Percentiles rank a stretch among this genome's conserved stretches.
Evolutionary conservation across 805 yeast genomes (phyloP).

Genomic region (Teunomyces gatunensis): DNA sequence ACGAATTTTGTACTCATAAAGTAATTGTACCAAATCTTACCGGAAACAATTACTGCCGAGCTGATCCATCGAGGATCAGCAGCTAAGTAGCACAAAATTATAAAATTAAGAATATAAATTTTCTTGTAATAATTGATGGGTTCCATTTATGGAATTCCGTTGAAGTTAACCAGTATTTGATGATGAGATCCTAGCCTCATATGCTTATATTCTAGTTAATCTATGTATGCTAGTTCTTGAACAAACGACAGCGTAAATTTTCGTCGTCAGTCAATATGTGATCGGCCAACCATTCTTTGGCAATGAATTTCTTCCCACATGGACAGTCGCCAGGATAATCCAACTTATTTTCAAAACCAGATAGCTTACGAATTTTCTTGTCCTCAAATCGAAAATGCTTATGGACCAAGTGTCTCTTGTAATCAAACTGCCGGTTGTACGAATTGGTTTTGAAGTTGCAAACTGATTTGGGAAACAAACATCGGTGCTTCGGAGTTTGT

Average conservation of each 20-base stretch:
- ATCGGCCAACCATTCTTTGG: constrained; percentile 54
- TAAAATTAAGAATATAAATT: not conserved
- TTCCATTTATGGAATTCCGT: not conserved
- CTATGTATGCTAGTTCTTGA: constrained; percentile 7
- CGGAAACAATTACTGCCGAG: not conserved
- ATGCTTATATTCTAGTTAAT: not conserved
- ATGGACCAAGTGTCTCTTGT: constrained; percentile 43
- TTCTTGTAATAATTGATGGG: not conserved
- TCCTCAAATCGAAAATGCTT: constrained; percentile 42
- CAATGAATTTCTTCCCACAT: constrained; percentile 50
- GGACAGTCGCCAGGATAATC: constrained; percentile 39
- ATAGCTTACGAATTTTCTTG: constrained; percentile 36
- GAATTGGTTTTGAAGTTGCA: constrained; percentile 43
- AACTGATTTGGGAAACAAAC: constrained; percentile 37
- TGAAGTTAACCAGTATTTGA: not conserved
- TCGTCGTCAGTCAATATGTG: constrained; percentile 42
- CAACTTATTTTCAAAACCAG: constrained; percentile 29
- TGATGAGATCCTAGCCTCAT: not conserved
- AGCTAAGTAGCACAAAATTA: not conserved
- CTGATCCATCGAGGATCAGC: not conserved
- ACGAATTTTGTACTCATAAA: not conserved
- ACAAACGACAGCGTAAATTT: constrained; percentile 6
- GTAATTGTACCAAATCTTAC: not conserved
- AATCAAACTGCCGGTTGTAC: constrained; percentile 45
- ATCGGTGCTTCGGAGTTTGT: constrained; percentile 40